These are phyloP conservation scores for Russula sp. DNA, from an alignment of 768 basidiomycete genomes.

Conservation along the genomic window DNA sequence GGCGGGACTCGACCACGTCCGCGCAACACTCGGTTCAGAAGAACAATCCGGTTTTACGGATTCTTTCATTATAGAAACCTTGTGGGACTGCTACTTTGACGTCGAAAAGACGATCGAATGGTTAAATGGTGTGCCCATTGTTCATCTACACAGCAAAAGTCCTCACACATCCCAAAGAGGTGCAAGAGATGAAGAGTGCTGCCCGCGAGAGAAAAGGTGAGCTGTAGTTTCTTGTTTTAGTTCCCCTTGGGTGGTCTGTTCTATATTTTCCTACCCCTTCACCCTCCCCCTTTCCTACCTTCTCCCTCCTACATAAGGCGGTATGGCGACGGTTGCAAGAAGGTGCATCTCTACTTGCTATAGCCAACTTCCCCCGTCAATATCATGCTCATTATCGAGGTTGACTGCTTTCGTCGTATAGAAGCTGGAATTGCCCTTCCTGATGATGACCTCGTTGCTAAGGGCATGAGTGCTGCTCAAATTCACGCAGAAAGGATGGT, in stretches of 20 bases:
- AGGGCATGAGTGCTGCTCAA: slow-evolving; percentile 19
- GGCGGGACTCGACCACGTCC: slow-evolving; percentile 62
- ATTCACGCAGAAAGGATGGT: slow-evolving; percentile 19
- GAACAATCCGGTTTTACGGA: slow-evolving; percentile 65
- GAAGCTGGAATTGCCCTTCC: slow-evolving; percentile 26
- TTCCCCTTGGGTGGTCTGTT: slow-evolving; percentile 23
- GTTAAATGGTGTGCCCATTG: slow-evolving; percentile 55
- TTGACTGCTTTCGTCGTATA: slow-evolving; percentile 26
- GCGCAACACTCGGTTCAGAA: slow-evolving; percentile 60
- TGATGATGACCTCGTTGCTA: slow-evolving; percentile 17
- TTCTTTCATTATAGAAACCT: slow-evolving; percentile 61
- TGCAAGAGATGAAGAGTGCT: slow-evolving; percentile 54
- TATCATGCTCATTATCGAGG: slow-evolving; percentile 24
- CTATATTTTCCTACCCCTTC: slow-evolving; percentile 29
- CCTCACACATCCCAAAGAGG: slow-evolving; percentile 42
- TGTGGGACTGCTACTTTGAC: slow-evolving; percentile 90
- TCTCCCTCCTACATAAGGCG: slow-evolving; percentile 21
- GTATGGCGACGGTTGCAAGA: slow-evolving; percentile 22
- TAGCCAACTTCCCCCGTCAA: slow-evolving; percentile 9
- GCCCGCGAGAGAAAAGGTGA: slow-evolving; percentile 83
- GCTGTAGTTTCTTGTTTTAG: slow-evolving; percentile 38
- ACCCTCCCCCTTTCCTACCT: slow-evolving; percentile 28
- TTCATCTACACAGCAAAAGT: neutral
- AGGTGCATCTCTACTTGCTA: slow-evolving; percentile 26
- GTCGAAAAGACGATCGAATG: slow-evolving; percentile 69